Conservation (phyloP, 1,284 basidiomycete species). For the Apiotrichum sp. region DNA sequence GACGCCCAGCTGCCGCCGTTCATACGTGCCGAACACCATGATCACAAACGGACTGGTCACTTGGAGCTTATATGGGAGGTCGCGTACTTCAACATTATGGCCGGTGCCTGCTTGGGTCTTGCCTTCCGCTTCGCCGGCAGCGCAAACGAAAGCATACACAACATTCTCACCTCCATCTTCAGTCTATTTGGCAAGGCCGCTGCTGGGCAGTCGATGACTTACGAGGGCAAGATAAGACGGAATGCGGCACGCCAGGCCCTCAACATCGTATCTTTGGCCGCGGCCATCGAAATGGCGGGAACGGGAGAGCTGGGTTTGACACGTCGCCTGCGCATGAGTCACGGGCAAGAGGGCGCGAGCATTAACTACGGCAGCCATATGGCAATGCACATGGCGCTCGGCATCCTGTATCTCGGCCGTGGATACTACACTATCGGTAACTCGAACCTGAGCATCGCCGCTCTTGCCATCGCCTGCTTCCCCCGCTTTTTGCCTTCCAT, state of each 20-base stretch:
- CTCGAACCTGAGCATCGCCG: slow-evolving; percentile 84
- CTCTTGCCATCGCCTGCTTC: slow-evolving; percentile 83
- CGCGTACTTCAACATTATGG: slow-evolving; percentile 80
- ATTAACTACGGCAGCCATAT: slow-evolving; percentile 85
- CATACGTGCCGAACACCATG: slow-evolving; percentile 58
- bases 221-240: slow-evolving; percentile 77
- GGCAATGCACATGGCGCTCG: slow-evolving; percentile 84
- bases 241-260: slow-evolving; percentile 81
- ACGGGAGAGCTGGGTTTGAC: slow-evolving; percentile 89
- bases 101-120: slow-evolving; percentile 85
- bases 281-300: slow-evolving; percentile 91
- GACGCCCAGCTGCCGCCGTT: slow-evolving; percentile 64
- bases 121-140: slow-evolving; percentile 92
- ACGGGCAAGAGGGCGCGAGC: slow-evolving; percentile 74
- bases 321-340: slow-evolving; percentile 79
- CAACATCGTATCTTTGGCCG: slow-evolving; percentile 74
- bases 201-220: slow-evolving; percentile 61
- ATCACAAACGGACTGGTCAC: slow-evolving; percentile 43
- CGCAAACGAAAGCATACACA: slow-evolving; percentile 77
- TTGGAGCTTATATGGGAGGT: slow-evolving; percentile 70
- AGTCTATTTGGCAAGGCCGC: slow-evolving; percentile 57
- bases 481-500: slow-evolving; percentile 74
- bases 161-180: slow-evolving; percentile 71
- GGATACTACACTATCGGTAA: slow-evolving; percentile 89
- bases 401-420: slow-evolving; percentile 87